phyloP scores from a whole-genome alignment of 1,139 yeast genomes.

The Pichia sp. region DNA sequence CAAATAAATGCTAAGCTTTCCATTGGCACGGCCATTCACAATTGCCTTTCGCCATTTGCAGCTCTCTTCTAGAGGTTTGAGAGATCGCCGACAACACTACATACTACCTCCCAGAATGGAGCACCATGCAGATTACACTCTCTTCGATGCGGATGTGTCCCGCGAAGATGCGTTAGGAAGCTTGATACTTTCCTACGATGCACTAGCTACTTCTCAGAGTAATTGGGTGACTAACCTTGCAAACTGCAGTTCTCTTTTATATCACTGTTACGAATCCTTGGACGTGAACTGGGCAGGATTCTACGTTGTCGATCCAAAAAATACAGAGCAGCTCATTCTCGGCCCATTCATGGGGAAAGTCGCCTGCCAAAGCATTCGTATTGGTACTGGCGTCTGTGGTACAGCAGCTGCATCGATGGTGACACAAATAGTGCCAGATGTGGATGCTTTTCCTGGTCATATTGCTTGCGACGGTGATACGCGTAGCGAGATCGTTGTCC shows the following conservation, averaged over 20 bases:
- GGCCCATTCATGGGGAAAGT: constrained; percentile 98
- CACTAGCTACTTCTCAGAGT: constrained; percentile 51
- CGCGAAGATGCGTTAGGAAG: constrained; percentile 55
- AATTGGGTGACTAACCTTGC: constrained; percentile 90
- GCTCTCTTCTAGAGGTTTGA: neutral
- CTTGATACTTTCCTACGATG: constrained; percentile 54
- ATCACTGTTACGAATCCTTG: constrained; percentile 71
- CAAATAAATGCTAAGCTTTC: no score
- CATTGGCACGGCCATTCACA: no score
- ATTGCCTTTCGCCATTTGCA: neutral
- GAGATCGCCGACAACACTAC: no score
- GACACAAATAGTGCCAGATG: constrained; percentile 76
- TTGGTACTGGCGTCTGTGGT: constrained; percentile 92
- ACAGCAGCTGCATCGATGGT: constrained; percentile 51
- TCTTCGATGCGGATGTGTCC: constrained; percentile 32
- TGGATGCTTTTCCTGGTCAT: constrained; percentile 77
- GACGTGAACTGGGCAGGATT: constrained; percentile 91
- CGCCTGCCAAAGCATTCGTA: constrained; percentile 75
- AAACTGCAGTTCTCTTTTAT: constrained; percentile 75
- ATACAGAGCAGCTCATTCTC: constrained; percentile 46
- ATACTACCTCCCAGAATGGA: constrained; percentile 9
- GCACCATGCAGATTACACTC: constrained; percentile 65
- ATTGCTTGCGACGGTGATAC: constrained; percentile 98
- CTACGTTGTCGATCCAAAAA: constrained; percentile 45
- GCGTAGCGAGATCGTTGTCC: constrained; percentile 87